Conservation (phyloP, 2,329 filamentous ascomycete species). For the Pseudogymnoascus sp. region DNA sequence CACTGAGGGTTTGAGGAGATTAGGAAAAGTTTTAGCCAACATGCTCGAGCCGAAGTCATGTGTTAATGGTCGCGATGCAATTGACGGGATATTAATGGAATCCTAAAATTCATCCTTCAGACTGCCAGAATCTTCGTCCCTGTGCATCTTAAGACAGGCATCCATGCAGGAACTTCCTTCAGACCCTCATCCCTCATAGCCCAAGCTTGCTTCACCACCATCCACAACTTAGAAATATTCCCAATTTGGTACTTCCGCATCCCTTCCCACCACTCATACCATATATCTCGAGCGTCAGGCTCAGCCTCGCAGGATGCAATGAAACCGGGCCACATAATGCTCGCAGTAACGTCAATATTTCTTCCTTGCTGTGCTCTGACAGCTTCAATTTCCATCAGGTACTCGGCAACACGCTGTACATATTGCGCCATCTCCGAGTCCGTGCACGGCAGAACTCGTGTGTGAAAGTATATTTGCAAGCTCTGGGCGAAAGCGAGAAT, state of each 20-base stretch:
- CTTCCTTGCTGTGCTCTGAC: background rate
- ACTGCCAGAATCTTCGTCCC: background rate
- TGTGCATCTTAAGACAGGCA: background rate
- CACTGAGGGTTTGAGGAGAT: conserved; percentile 58
- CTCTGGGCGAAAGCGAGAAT: background rate
- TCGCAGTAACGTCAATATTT: background rate
- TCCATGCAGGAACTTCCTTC: background rate
- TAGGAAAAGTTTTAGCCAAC: conserved; percentile 40
- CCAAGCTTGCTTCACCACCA: background rate
- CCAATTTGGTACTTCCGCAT: background rate
- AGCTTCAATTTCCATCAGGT: background rate
- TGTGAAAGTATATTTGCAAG: background rate
- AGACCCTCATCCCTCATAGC: background rate
- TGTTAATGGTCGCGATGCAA: background rate
- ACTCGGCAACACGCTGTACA: background rate
- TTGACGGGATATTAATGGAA: background rate
- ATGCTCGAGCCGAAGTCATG: conserved; percentile 22
- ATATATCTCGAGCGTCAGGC: background rate
- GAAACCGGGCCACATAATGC: background rate
- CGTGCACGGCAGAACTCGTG: background rate
- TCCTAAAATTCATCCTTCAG: background rate
- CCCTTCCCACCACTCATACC: background rate
- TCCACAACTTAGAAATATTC: background rate
- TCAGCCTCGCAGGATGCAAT: background rate
- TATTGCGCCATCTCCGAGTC: background rate